Evolutionary conservation across 208 protist genomes (phyloP).

Genomic region (Lotmaria passim): DNA sequence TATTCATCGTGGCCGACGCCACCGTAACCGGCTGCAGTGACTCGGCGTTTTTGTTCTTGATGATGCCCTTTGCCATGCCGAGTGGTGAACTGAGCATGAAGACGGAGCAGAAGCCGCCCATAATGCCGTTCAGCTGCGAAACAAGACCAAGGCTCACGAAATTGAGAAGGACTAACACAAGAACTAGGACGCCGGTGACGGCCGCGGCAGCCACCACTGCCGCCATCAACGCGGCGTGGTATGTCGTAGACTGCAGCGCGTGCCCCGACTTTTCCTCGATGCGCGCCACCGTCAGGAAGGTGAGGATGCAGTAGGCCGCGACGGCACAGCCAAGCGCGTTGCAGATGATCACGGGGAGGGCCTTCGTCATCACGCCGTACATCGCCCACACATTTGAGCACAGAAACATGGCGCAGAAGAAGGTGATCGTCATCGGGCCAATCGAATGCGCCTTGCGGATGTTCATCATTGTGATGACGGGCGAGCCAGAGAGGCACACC

Average conservation of each 20-base stretch:
- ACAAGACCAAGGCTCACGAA: conserved; percentile 24
- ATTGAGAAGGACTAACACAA: conserved; percentile 45
- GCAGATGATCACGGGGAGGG: conserved; percentile 53
- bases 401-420: conserved; percentile 70
- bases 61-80: conserved; percentile 57
- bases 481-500: conserved; percentile 55
- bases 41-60: conserved; percentile 63
- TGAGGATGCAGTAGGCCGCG: conserved; percentile 57
- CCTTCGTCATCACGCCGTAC: conserved; percentile 50
- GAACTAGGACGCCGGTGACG: conserved; percentile 17
- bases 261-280: conserved; percentile 42
- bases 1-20: conserved; percentile 56
- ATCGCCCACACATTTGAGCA: conserved; percentile 66
- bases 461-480: conserved; percentile 55
- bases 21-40: conserved; percentile 55
- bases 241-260: conserved; percentile 45
- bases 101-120: conserved; percentile 52
- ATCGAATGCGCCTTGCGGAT: conserved; percentile 49
- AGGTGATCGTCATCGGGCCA: conserved; percentile 65
- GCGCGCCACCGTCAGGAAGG: conserved; percentile 17
- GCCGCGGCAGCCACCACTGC: conserved; percentile 13
- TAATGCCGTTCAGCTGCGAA: conserved; percentile 45
- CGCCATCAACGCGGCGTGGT: conserved; percentile 28
- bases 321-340: conserved; percentile 52
- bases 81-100: conserved; percentile 78